phyloP scores from a whole-genome alignment of 208 protist species.

The Leishmania arabica region DNA sequence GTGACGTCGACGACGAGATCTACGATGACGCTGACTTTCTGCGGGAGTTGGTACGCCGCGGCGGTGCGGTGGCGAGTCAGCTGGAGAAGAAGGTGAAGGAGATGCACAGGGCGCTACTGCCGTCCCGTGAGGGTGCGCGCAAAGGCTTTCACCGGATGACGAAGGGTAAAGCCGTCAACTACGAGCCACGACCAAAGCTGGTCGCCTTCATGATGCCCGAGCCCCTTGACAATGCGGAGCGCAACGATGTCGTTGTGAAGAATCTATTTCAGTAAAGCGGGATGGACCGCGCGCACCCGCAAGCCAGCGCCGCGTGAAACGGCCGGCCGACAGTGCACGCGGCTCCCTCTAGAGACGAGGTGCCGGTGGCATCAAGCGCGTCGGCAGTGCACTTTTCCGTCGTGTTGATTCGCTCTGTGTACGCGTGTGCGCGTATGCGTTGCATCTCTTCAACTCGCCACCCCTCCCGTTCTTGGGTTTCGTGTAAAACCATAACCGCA shows the following conservation, averaged over 20 bases:
- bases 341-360: background rate
- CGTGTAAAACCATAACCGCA: background rate
- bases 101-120: constrained; percentile 33
- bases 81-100: constrained; percentile 67
- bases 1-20: constrained; percentile 81
- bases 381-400: background rate
- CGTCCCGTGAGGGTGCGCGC: constrained; percentile 38
- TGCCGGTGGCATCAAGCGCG: background rate
- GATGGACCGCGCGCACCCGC: background rate
- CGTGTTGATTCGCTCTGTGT: background rate
- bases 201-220: constrained; percentile 80
- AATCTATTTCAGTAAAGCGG: constrained; percentile 75
- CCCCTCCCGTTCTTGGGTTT: background rate
- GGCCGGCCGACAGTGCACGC: background rate
- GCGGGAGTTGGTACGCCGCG: constrained; percentile 74
- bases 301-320: background rate
- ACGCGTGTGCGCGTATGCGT: background rate
- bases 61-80: constrained; percentile 50
- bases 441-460: background rate
- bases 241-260: constrained; percentile 68
- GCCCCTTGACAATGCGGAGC: constrained; percentile 53
- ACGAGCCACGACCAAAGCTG: constrained; percentile 80
- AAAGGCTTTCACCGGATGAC: constrained; percentile 81
- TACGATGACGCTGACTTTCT: constrained; percentile 85
- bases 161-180: constrained; percentile 81